phyloP scores from a whole-genome alignment of 2,329 filamentous ascomycete species.

The Ceratocystis variospora region DNA sequence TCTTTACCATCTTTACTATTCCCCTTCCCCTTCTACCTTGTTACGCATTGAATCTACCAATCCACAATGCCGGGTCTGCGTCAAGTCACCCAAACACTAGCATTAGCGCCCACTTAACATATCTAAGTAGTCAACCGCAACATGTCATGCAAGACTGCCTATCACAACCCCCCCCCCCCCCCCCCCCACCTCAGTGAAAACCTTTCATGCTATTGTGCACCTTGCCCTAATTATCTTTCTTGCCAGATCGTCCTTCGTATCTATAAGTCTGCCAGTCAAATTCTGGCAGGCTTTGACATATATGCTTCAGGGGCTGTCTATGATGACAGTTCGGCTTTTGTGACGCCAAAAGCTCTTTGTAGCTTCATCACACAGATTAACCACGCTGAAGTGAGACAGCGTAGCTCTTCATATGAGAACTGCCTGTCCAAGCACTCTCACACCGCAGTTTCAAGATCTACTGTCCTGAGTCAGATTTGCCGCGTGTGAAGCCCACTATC shows the following conservation, averaged over 20 bases:
- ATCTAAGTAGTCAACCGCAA: slow-evolving; percentile 53
- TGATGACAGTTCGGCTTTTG: slow-evolving; percentile 67
- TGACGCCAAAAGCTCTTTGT: slow-evolving; percentile 59
- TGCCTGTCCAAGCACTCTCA: slow-evolving; percentile 75
- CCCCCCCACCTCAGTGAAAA: background rate
- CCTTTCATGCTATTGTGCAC: background rate
- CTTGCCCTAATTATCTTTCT: slow-evolving; percentile 15
- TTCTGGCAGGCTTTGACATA: slow-evolving; percentile 78
- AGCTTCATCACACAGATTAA: slow-evolving; percentile 76
- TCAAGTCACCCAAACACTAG: slow-evolving; percentile 38
- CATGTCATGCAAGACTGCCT: too few species aligned
- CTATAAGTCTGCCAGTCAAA: slow-evolving; percentile 72
- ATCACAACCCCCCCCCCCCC: too few species aligned
- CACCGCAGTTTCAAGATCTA: slow-evolving; percentile 72
- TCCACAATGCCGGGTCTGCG: slow-evolving; percentile 27
- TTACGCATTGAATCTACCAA: background rate
- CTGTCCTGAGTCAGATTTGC: slow-evolving; percentile 61
- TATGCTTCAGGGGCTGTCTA: slow-evolving; percentile 73
- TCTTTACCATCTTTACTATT: too few species aligned
- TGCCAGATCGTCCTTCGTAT: slow-evolving; percentile 64
- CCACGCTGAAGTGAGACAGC: slow-evolving; percentile 61
- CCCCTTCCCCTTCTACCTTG: too few species aligned
- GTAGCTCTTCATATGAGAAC: slow-evolving; percentile 79
- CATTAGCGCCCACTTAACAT: slow-evolving; percentile 55
- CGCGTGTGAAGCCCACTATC: slow-evolving; percentile 70